Base-by-base conservation (phyloP, 2,329 filamentous ascomycete genomes). In the Camptophora hylomeconis region DNA sequence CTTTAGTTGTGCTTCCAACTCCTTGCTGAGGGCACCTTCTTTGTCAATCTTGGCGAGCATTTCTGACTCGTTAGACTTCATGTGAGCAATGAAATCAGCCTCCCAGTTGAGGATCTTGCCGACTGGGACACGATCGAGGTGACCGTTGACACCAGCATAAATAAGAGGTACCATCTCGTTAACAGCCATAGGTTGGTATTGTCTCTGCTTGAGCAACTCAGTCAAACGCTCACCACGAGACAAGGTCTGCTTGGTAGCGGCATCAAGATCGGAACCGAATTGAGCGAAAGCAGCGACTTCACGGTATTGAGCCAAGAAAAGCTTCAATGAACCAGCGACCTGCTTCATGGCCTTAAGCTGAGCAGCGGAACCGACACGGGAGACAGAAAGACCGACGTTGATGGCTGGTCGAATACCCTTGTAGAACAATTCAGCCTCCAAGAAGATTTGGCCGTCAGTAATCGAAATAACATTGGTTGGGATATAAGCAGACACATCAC, bases 321-420 rank as follows among this genome's bases (percentile, higher is more conserved):
- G 84, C 78, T 98, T 98, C 58, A 98, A 73, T 49, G 87, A 95
- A 75, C 89, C 89, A 56, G 89, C 89, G 52, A 98, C 89, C 74
- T 98, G 89, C 78, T 98, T 98, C 89, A 98, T 98, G 68, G 89
- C 86, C 82, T 95, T 98, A 63, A 95, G 75, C 75, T 98, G 89
- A 59, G 89, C 89, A 61, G 89, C 83, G 56, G 89, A 98, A 61
- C 89, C 89, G 78, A 98, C 89, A 82, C 89, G 89, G 50, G 89
- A 98, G 52, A 98, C 89, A 54, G 89, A 98, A 51, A 98, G 82
- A 89, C 89, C 89, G 80, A 98, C 89, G 76, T 98, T 98, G 65
- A 98, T 98, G 69, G 89, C 89, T 53, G 89, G 89, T 58, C 89
- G 87, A 65, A 98, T 69, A 92, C 89, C 89, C 82, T 98, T 98